A percentile compares a stretch with the other conserved stretches of the same genome.
Evolutionary conservation across 2,329 filamentous ascomycete species (phyloP).

Genomic region (Colletotrichum theobromicola): DNA sequence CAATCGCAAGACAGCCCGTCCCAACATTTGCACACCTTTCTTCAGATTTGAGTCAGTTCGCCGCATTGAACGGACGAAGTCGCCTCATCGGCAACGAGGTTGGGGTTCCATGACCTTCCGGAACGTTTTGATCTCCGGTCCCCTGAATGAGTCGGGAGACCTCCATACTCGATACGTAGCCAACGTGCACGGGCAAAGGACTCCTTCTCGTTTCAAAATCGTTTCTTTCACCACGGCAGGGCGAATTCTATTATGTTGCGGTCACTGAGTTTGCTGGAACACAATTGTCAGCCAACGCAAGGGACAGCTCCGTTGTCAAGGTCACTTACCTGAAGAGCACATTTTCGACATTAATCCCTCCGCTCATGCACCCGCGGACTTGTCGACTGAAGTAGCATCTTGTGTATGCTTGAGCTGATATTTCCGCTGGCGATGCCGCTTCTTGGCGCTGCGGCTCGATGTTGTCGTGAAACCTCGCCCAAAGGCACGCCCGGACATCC

Average conservation of each 20-base stretch:
- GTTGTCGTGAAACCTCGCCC: not conserved
- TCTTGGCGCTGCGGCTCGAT: not conserved
- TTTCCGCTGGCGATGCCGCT: not conserved
- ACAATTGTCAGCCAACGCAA: not conserved
- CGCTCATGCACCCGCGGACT: not conserved
- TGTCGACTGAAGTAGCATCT: not conserved
- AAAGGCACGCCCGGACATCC: not conserved
- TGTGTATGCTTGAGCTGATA: not conserved
- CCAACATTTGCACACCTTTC: not conserved
- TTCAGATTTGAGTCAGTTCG: not conserved
- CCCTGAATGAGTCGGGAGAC: not conserved
- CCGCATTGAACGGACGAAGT: conserved; percentile 10
- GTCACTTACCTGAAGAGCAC: not conserved
- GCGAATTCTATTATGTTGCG: not conserved
- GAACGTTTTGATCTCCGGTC: conserved; percentile 13
- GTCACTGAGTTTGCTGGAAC: not conserved
- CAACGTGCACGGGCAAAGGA: not conserved
- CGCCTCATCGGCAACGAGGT: not conserved
- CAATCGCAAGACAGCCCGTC: not conserved
- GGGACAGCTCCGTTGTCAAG: not conserved
- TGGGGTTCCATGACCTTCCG: conserved; percentile 15
- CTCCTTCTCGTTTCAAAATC: not conserved
- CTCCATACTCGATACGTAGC: not conserved
- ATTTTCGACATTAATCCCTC: not conserved
- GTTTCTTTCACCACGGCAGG: conserved; percentile 2